Base-by-base conservation (phyloP, 1,284 basidiomycete genomes). In the Ceratobasidium papillatum region DNA sequence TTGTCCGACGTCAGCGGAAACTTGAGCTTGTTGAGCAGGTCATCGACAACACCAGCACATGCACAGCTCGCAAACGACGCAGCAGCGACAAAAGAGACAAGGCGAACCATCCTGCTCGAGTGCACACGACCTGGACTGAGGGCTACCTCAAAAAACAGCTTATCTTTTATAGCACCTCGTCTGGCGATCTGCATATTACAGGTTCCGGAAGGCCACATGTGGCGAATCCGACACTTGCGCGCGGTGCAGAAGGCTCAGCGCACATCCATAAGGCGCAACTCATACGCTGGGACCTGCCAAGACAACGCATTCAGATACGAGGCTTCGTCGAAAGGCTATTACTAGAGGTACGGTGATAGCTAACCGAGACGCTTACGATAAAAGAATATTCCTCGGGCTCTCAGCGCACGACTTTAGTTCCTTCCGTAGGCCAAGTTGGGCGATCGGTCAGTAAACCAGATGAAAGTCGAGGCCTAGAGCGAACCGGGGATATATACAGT, bases 31-130 rank as follows among this genome's bases (percentile, higher is more conserved):
- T 71, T 71, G 9, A 61, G 1, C 17, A 45, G 1, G 36, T 69
- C 65, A 22, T 58, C 65, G 22, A 58, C 14, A 8, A 58, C 1
- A 22, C 56, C 30, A 12, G 68, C 68, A 17, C 30, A 71, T 3
- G 30, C 68, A 54, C 68, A 71, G 8, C 17, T 30, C 1, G 68
- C 49, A 45, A 71, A 49, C 5, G 52, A 59, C 43, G 56, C 43
- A 27, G 68, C 68, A 36, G 43, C 41, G 27, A 56, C 68, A 54
- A 71, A 22, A 12, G 56, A 41, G 14, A 34, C 41, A 30, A 71
- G 56, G 22, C 68, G 68, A n/a, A 59, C 68, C 68, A 71, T 71
- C 14, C 43, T 41, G 41, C 25, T n/a, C 7, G 56, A 38, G 36
- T 25, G 32, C 17, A 30, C 36, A 30, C 54, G 38, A 58, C 41